phyloP scores from a whole-genome alignment of 306 rosid species.

The Quercus robur region DNA sequence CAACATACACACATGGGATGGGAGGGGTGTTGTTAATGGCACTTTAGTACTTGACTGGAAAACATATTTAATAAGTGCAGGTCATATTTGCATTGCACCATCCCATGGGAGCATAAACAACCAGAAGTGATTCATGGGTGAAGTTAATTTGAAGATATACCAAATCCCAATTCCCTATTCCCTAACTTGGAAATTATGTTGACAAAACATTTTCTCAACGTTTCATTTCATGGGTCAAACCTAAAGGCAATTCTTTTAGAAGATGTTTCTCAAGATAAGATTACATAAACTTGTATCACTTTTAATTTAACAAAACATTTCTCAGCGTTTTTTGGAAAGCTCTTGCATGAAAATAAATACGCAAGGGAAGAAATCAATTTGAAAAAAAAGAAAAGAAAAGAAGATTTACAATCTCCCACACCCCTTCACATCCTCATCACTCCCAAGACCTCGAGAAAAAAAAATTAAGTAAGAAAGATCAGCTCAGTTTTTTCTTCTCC shows the following conservation, averaged over 20 bases:
- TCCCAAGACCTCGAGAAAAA: conserved; percentile 15
- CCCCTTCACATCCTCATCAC: conserved; percentile 32
- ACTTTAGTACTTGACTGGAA: no score
- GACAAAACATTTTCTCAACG: neutral
- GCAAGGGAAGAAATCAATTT: conserved; percentile 6
- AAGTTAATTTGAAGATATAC: no score
- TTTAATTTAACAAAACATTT: neutral
- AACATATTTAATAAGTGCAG: no score
- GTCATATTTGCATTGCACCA: neutral
- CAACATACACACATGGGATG: no score
- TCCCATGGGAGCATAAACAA: neutral
- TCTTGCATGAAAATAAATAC: conserved; percentile 22
- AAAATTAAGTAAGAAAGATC: conserved; percentile 27
- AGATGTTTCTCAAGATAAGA: neutral
- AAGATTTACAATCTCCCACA: conserved; percentile 23
- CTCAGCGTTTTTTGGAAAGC: neutral
- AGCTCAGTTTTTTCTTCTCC: conserved; percentile 74
- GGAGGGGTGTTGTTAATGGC: no score
- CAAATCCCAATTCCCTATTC: neutral
- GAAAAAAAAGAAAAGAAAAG: neutral
- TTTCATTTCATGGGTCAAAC: neutral
- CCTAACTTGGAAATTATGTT: neutral
- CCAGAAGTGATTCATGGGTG: neutral
- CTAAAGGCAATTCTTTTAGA: neutral
- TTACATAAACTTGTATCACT: neutral